Conservation (phyloP, 2,329 filamentous ascomycete genomes). For the Claviceps spartinae region DNA sequence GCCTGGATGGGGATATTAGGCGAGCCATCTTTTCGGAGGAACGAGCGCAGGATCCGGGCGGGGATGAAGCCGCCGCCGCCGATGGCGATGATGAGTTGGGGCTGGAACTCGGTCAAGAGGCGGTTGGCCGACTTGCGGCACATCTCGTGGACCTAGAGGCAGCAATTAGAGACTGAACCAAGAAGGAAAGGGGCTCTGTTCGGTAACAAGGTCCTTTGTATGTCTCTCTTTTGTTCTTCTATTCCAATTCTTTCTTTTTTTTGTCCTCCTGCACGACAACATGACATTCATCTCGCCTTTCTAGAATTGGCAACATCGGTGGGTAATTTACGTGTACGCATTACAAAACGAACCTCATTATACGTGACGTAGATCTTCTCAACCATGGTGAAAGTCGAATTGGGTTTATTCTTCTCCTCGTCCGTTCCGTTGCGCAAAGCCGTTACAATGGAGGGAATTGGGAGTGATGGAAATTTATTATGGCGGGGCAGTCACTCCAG, state of each 20-base stretch:
- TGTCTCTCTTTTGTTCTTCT: neutral
- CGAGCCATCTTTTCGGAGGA: slow-evolving; percentile 75
- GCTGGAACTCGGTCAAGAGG: slow-evolving; percentile 76
- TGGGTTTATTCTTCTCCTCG: neutral
- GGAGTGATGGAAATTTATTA: neutral
- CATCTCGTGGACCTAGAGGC: slow-evolving; percentile 76
- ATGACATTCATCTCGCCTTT: no score
- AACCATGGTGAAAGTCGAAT: slow-evolving; percentile 45
- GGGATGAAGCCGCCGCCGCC: slow-evolving; percentile 95
- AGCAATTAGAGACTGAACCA: no score
- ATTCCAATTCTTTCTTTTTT: no score
- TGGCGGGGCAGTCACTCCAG: neutral
- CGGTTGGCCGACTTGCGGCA: slow-evolving; percentile 73
- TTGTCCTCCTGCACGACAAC: no score
- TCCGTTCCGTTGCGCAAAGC: neutral
- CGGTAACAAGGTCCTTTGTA: neutral
- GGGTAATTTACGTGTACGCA: no score
- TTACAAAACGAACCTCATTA: slow-evolving; percentile 56
- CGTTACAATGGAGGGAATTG: neutral
- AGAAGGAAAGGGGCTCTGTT: neutral
- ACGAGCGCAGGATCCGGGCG: slow-evolving; percentile 90
- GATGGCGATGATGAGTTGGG: slow-evolving; percentile 96
- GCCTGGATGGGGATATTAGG: slow-evolving; percentile 99
- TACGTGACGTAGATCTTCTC: slow-evolving; percentile 85
- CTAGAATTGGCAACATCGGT: no score